These are phyloP conservation scores for Hymenoscyphus fructigenus DNA, from an alignment of 2,329 filamentous ascomycete species.

Conservation along the genomic window DNA sequence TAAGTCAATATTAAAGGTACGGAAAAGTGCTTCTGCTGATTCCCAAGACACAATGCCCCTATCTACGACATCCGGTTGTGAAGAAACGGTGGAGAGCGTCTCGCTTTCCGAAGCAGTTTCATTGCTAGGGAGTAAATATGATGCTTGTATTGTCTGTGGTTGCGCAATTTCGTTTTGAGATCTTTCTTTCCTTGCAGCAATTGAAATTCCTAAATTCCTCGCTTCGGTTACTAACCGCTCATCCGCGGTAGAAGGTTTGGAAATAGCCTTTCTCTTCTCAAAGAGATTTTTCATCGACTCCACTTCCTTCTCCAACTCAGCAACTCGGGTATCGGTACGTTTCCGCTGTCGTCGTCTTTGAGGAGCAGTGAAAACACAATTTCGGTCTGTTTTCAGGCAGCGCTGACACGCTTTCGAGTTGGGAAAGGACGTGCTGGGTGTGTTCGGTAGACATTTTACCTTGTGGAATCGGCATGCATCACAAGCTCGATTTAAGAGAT, in stretches of 20 bases:
- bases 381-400: conserved; percentile 38
- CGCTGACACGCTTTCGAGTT: conserved; percentile 35
- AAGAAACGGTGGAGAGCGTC: conserved; percentile 8
- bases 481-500: conserved; percentile 37
- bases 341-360: conserved; percentile 41
- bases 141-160: not conserved
- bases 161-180: not conserved
- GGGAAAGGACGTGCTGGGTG: conserved; percentile 11
- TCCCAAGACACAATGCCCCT: conserved; percentile 56
- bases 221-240: not conserved
- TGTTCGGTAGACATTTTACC: conserved; percentile 40
- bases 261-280: conserved; percentile 19
- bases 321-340: conserved; percentile 42
- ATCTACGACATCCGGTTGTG: conserved; percentile 46
- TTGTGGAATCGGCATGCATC: conserved; percentile 41
- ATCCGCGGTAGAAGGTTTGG: not conserved
- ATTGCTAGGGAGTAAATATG: not conserved
- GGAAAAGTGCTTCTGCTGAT: conserved; percentile 52
- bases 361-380: conserved; percentile 39
- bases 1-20: conserved; percentile 57
- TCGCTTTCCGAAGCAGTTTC: not conserved
- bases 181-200: not conserved
- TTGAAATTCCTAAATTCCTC: not conserved
- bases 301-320: conserved; percentile 43
- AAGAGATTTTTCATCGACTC: conserved; percentile 39